Evolutionary conservation across 179 eudicot genomes (phyloP), one percentile per base, ranked within the genome.

Genomic region (Spinacia oleracea): DNA sequence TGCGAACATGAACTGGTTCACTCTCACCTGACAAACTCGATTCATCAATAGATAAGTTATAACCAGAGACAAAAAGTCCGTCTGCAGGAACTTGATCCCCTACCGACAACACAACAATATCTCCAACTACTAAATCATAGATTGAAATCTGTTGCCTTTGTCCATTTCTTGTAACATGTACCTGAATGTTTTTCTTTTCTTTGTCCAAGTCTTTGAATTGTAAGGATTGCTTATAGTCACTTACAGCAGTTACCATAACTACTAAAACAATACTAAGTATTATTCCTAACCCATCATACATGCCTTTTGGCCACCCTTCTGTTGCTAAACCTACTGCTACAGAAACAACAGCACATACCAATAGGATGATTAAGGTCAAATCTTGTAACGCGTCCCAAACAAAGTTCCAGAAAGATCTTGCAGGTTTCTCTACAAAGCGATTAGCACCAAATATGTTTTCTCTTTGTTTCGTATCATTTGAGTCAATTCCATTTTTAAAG

Each of bases 41-140:
- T 77, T 93, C 96, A 77, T 93, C 98, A n/a, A 93, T 78, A 2
- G 86, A 72, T 14, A 93, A 81, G 83, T 84, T 92, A 70, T 89
- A 88, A 9, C 98, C 98, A 0, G 92, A 86, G 6, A 88, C 29
- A 58, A 88, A 92, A 1, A 93, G 72, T 75, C 98, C 98, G 75
- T 93, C 98, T 50, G 92, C 97, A 1, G 98, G 98, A 76, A 93
- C 90, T 78, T 88, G 92, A 83, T 93, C 97, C 16, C 98, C 98
- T 21, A 89, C 87, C 0, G 92, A 84, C 16, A 93, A 72, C 32
- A 89, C 89, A 64, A 93, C 92, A 34, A 92, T 46, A 82, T 93
- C 98, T 12, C 98, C 98, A 45, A 89, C 97, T 1, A 93, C 95
- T 64, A 93, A 53, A 25, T 93, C 93, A 77, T 88, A 84, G 68